phyloP scores from a whole-genome alignment of 2,329 filamentous ascomycete genomes.

The Talaromyces albobiverticillius region DNA sequence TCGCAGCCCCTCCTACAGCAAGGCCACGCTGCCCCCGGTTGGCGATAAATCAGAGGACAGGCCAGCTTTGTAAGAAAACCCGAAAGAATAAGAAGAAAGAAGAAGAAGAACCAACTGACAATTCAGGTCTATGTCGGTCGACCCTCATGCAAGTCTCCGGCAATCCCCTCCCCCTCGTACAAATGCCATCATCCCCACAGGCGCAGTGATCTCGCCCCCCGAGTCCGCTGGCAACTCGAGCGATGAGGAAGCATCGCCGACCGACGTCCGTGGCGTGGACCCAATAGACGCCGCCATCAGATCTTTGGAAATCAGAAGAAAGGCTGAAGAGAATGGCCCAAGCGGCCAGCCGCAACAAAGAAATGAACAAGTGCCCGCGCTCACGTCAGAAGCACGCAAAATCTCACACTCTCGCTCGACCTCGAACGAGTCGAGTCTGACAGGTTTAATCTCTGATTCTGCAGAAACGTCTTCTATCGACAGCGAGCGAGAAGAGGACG shows the following conservation, averaged over 20 bases:
- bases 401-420: constrained; percentile 19
- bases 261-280: constrained; percentile 26
- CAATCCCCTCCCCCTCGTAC: constrained; percentile 82
- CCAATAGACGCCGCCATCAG: constrained; percentile 76
- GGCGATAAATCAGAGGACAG: constrained; percentile 22
- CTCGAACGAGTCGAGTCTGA: constrained; percentile 56
- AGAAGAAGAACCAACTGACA: neutral
- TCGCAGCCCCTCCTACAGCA: constrained; percentile 53
- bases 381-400: constrained; percentile 9
- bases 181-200: constrained; percentile 72
- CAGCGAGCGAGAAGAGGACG: constrained; percentile 52
- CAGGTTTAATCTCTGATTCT: constrained; percentile 38
- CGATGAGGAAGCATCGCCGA: constrained; percentile 67
- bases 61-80: constrained; percentile 5
- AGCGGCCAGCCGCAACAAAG: constrained; percentile 5
- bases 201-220: constrained; percentile 85
- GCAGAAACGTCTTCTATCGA: constrained; percentile 35
- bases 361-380: neutral
- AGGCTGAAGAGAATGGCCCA: constrained; percentile 46
- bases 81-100: neutral
- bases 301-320: constrained; percentile 35
- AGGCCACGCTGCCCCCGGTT: constrained; percentile 28
- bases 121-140: constrained; percentile 22
- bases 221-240: constrained; percentile 79
- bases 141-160: constrained; percentile 62